Base-by-base conservation (phyloP, 176 grass and related monocot genomes). In the Musa acuminata region DNA sequence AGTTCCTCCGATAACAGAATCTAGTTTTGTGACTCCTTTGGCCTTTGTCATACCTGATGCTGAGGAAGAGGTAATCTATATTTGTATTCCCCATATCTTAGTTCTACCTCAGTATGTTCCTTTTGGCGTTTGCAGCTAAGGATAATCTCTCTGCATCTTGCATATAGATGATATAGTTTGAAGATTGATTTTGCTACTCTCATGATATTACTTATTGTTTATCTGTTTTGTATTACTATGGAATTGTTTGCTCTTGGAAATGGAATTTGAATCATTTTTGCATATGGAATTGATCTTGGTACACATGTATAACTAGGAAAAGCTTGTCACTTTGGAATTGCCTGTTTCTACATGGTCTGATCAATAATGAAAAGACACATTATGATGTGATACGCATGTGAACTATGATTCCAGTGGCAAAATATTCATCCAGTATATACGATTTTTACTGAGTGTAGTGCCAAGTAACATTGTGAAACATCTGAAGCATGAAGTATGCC, bases 21-120 rank as follows among this genome's bases (percentile, higher is more conserved):
- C 96, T 59, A 77, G 68, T 74, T 74, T 78, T 79, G 76, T 87
- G 23, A 82, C 84, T 60, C 96, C 96, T 53, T 70, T 99, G 64
- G 91, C 96, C 51, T 99, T 99, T 73, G 49, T 89, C 81, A 85
- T 75, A 67, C 96, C 96, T 24, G 76, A 85, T 74, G 62, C 25
- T 49, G 76, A 86, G 78, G 91, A 99, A 86, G 88, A 95, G 91
- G 96, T 99, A 87, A 43, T 52, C 9, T 67, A 49, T 21, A 0
- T 68, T 8, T 27, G 70, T 24, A 57, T 53, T 77, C 60, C 1
- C 5, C n/a, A 3, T 6, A 43, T 43, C 35, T 43, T 43, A 43
- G 35, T 43, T 43, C 51, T 79, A 51, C 69, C 27, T n/a, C 49
- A 79, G 66, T 72, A 62, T 76, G 11, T 12, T 65, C 26, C 63